Conservation (phyloP, 805 yeast genomes). For the Nakazawaea anatomiae region DNA sequence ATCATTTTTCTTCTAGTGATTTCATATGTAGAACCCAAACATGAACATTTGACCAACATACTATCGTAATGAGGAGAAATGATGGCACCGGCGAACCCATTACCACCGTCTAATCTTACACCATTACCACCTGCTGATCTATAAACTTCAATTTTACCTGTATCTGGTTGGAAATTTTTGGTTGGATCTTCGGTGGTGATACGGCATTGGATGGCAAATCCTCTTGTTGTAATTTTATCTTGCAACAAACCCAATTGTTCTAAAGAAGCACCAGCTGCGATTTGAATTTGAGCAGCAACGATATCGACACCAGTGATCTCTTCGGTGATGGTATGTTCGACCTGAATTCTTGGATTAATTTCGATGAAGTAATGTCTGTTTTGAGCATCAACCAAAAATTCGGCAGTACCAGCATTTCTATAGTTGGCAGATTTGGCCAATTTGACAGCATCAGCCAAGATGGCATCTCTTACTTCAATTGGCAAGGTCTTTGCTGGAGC, state of each 20-base stretch:
- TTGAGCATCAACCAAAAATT: slow-evolving; percentile 87
- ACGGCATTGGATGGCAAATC: slow-evolving; percentile 98
- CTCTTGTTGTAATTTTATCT: slow-evolving; percentile 92
- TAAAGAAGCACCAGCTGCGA: slow-evolving; percentile 96
- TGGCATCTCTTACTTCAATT: slow-evolving; percentile 77
- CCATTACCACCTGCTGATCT: slow-evolving; percentile 99
- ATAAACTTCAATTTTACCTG: slow-evolving; percentile 96
- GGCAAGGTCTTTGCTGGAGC: slow-evolving; percentile 96
- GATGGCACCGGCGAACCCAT: slow-evolving; percentile 94
- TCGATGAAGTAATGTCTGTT: slow-evolving; percentile 97
- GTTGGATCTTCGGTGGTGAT: slow-evolving; percentile 98
- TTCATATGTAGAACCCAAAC: slow-evolving; percentile 96
- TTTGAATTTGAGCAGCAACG: slow-evolving; percentile 97
- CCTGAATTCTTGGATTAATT: slow-evolving; percentile 97
- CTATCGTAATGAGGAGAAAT: slow-evolving; percentile 97
- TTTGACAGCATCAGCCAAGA: slow-evolving; percentile 89
- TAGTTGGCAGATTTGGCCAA: slow-evolving; percentile 85
- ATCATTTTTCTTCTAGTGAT: slow-evolving; percentile 97
- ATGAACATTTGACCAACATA: slow-evolving; percentile 95
- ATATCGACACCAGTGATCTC: slow-evolving; percentile 97
- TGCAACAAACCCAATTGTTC: slow-evolving; percentile 89
- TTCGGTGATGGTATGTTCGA: slow-evolving; percentile 97
- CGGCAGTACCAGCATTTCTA: slow-evolving; percentile 98
- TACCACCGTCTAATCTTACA: slow-evolving; percentile 97
- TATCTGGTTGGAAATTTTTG: slow-evolving; percentile 96